Conservation (phyloP, 495 filamentous ascomycete species). For the Hypoxylon trugodes region DNA sequence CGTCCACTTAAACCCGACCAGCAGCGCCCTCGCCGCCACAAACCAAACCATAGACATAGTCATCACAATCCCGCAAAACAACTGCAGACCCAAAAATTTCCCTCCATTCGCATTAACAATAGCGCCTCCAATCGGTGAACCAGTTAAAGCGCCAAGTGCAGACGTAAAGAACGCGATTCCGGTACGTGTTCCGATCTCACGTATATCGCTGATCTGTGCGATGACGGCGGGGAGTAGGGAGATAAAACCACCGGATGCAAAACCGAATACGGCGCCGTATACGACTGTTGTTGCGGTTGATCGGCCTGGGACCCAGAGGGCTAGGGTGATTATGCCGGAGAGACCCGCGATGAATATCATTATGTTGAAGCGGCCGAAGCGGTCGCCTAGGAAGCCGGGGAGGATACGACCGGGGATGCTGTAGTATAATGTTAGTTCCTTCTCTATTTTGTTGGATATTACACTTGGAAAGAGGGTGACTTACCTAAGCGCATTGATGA, state of each 20-base stretch:
- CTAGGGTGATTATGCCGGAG: conserved; percentile 70
- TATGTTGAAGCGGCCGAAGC: conserved; percentile 75
- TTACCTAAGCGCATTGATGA: conserved; percentile 76
- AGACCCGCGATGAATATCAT: conserved; percentile 70
- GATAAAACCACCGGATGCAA: conserved; percentile 76
- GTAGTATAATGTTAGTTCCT: conserved; percentile 27
- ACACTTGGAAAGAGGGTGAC: conserved; percentile 7
- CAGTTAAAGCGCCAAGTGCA: conserved; percentile 71
- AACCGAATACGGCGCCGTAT: conserved; percentile 74
- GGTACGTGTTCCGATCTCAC: conserved; percentile 76
- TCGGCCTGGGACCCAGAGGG: conserved; percentile 69
- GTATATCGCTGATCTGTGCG: conserved; percentile 76
- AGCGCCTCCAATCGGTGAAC: conserved; percentile 77
- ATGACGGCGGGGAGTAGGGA: conserved; percentile 65
- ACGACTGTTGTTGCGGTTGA: conserved; percentile 69
- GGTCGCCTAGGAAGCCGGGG: conserved; percentile 76
- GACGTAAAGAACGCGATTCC: conserved; percentile 71
- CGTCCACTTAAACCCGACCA: conserved; percentile 52
- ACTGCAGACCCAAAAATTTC: conserved; percentile 65
- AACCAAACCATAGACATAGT: conserved; percentile 60
- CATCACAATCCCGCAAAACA: conserved; percentile 73
- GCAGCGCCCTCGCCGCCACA: conserved; percentile 50
- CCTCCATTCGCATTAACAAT: conserved; percentile 65
- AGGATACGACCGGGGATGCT: conserved; percentile 77
- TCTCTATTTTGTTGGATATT: background rate